Evolutionary conservation across 441 rosid genomes (phyloP), one percentile per base, ranked within the genome.

Genomic region (Erodium texanum): DNA sequence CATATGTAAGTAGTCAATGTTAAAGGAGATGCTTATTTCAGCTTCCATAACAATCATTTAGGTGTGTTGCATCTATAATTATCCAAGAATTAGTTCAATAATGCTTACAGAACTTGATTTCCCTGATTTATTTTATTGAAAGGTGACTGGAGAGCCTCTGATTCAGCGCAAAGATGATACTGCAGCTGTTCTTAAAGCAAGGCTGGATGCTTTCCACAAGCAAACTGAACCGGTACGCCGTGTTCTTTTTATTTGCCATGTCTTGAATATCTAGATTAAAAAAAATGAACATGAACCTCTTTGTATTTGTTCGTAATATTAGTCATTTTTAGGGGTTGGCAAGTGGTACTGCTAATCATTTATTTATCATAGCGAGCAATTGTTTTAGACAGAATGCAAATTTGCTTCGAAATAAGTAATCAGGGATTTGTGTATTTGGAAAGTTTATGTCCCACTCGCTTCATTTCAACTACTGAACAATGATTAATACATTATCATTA

Each of bases 81-180:
- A 32, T 41, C 34, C 24, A 41, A 4, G 70, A 58, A 50, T 29
- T 29, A 34, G 65, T 16, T 66, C 58, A 62, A 41, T 38, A 38
- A 41, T 10, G 73, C 52, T 58, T 75, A 50, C 72, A 52, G 61
- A 64, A 62, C 63, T 32, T 69, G 56, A 3, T 45, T 68, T 65
- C n/a, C 16, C 62, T 9, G 18, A 23, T 65, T 34, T 70, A 7
- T 61, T 38, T 66, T 62, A 7, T 71, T 73, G 45, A 52, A 70
- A 89, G 95, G 89, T 82, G 67, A 85, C 89, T 12, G 92, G 92
- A 69, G 90, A 91, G 69, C 91, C 96, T 38, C 77, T 91, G 83
- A 91, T 94, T 79, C 97, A 90, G 78, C 93, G 99, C 16, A 86
- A 89, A 79, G 99, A 94, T 70, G 99, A 94, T 70, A 91, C 89